Base-by-base conservation (phyloP, 2,329 filamentous ascomycete genomes). In the Cyclaneusma minus region DNA sequence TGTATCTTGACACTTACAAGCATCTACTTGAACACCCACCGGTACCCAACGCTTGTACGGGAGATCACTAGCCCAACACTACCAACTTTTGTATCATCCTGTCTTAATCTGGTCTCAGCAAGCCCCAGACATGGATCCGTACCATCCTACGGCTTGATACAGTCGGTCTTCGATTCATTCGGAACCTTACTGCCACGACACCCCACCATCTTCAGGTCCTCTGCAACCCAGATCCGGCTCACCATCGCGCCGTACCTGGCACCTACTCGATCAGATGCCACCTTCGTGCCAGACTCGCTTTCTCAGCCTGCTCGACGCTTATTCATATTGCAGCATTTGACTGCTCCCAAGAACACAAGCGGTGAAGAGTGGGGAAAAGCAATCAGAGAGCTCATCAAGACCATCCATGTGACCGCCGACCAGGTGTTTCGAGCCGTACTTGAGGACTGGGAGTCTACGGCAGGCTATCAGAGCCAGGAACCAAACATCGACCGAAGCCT, bases 61-160 rank as follows among this genome's bases (percentile, higher is more conserved):
- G 85, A 94, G 47, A 81, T 94, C 33, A 85, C 80, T 1, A 92
- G 84, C 0, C 83, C 83, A 3, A 80, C 71, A 3, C 56, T 94
- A 12, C 71, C 81, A 2, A 56, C 65, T 2, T 92, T 87, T 42
- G 64, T 85, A 23, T 72, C 68, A 1, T 62, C 76, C 3, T 83
- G 78, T 40, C 51, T 93, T 22, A 71, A 76, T 40, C 59, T 87
- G 22, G 53, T 45, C 57, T 85, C 30, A 51, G 67, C 44, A 60
- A 70, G 37, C 47, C 54, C 1, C 48, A 55, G 0, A n/a, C n/a
- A n/a, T n/a, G n/a, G n/a, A n/a, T n/a, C n/a, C n/a, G n/a, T n/a
- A n/a, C n/a, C n/a, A n/a, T 26, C 39, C 7, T 43, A 39, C 16
- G 11, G 11, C 6, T 54, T 83, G 18, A 49, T 79, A 20, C 70